A percentile compares a stretch with the other conserved stretches of the same genome.
Evolutionary conservation across 441 rosid species (phyloP).

Genomic region (Adansonia madagascariensis): DNA sequence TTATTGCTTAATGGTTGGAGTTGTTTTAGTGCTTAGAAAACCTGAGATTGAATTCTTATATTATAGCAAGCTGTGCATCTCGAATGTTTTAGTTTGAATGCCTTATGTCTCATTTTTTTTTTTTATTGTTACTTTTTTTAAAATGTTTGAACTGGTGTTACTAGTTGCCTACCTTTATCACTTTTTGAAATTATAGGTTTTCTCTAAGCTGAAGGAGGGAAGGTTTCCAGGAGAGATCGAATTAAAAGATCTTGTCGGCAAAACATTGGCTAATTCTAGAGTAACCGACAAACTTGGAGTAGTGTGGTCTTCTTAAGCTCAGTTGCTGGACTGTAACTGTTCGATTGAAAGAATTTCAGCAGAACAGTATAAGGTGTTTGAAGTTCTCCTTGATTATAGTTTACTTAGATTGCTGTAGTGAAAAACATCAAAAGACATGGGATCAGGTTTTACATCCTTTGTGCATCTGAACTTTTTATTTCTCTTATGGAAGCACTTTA

Average conservation of each 20-base stretch:
- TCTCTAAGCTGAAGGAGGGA: conserved; percentile 81
- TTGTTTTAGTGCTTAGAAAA: neutral
- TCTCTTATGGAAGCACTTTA: neutral
- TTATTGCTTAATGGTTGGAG: neutral
- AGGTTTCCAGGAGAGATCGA: conserved; percentile 97
- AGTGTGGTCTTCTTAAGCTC: conserved; percentile 28
- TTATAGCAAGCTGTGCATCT: neutral
- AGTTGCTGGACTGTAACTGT: neutral
- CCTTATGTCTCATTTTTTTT: neutral
- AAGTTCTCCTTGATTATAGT: neutral
- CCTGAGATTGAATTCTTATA: neutral
- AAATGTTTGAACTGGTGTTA: neutral
- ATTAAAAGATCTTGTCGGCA: conserved; percentile 70
- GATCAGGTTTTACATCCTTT: neutral
- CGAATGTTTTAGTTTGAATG: neutral
- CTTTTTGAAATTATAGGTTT: conserved; percentile 54
- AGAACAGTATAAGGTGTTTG: neutral
- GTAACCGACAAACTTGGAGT: conserved; percentile 31
- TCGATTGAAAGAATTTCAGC: neutral
- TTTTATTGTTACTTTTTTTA: neutral
- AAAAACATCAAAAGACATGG: neutral
- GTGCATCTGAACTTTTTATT: neutral
- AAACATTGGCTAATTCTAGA: conserved; percentile 52
- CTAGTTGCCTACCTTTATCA: neutral
- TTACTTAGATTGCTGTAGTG: conserved; percentile 9